A percentile compares a stretch with the other conserved stretches of the same genome.
phyloP scores from a whole-genome alignment of 2,329 filamentous ascomycete genomes.

The Pseudogymnoascus sp. region DNA sequence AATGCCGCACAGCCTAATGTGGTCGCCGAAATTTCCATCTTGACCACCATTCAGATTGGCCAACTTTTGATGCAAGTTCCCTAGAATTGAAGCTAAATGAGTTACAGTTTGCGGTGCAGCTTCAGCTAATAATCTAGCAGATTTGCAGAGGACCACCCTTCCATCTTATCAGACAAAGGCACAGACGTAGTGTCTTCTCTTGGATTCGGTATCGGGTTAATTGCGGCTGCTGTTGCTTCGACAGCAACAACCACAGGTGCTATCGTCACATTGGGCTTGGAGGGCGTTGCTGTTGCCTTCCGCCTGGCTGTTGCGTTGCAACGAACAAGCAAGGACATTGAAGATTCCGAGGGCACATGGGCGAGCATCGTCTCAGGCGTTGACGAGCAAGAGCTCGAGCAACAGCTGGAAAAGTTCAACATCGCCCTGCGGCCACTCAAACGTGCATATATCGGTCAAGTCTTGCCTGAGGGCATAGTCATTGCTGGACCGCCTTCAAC shows the following conservation, averaged over 20 bases:
- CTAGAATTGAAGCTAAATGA: not conserved
- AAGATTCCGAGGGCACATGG: conserved; percentile 11
- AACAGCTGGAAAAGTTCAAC: not conserved
- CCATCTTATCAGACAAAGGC: not conserved
- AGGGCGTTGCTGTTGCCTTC: conserved; percentile 15
- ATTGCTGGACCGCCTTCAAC: conserved; percentile 14
- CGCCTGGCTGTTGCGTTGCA: conserved; percentile 15
- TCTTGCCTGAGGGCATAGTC: not conserved
- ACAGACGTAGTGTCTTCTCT: not conserved
- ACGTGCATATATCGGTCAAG: conserved; percentile 11
- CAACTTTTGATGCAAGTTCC: not conserved
- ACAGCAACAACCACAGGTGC: conserved; percentile 12
- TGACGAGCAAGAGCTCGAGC: conserved; percentile 4
- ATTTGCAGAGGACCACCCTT: not conserved
- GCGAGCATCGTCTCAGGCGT: conserved; percentile 8
- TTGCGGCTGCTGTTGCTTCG: conserved; percentile 17
- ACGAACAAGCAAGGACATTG: conserved; percentile 14
- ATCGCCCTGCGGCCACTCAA: conserved; percentile 10
- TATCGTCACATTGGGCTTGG: conserved; percentile 9
- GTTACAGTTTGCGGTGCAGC: not conserved
- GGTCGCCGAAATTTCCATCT: not conserved
- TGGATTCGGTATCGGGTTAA: conserved; percentile 20
- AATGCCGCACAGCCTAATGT: not conserved
- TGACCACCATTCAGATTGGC: not conserved
- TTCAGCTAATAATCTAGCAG: not conserved